These are phyloP conservation scores for Sphagnurus paluster DNA, from an alignment of 1,284 basidiomycete species.

Conservation along the genomic window DNA sequence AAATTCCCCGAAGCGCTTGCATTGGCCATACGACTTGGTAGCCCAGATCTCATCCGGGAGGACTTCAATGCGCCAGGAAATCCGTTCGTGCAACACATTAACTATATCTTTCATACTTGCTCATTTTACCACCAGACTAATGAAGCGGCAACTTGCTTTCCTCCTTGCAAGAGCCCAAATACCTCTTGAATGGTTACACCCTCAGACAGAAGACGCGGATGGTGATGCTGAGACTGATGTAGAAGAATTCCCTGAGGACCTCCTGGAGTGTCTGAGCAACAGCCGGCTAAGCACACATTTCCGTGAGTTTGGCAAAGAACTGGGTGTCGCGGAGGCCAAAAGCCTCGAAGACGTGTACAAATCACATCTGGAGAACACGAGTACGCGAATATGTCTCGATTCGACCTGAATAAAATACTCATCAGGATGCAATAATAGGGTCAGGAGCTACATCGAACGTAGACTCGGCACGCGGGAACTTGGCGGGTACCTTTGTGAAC, in stretches of 20 bases:
- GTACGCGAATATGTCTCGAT: slow-evolving; percentile 50
- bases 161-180: slow-evolving; percentile 92
- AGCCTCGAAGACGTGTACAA: slow-evolving; percentile 98
- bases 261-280: slow-evolving; percentile 86
- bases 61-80: slow-evolving; percentile 90
- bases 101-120: slow-evolving; percentile 1
- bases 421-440: slow-evolving; percentile 37
- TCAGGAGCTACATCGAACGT: slow-evolving; percentile 69
- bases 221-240: slow-evolving; percentile 53
- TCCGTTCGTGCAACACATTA: slow-evolving; percentile 50
- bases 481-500: slow-evolving; percentile 98
- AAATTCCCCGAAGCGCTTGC: slow-evolving; percentile 93
- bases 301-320: slow-evolving; percentile 91
- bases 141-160: slow-evolving; percentile 96
- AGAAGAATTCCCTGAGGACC: slow-evolving; percentile 79
- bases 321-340: slow-evolving; percentile 89
- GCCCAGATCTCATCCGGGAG: slow-evolving; percentile 76
- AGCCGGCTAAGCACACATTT: slow-evolving; percentile 84
- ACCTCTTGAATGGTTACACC: slow-evolving; percentile 88
- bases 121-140: slow-evolving; percentile 52
- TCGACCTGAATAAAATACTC: background rate
- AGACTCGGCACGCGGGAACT: slow-evolving; percentile 92
- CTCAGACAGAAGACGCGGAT: slow-evolving; percentile 49
- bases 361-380: slow-evolving; percentile 88
- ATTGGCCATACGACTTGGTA: slow-evolving; percentile 85